Evolutionary conservation across 1,284 basidiomycete genomes (phyloP).

Genomic region (Trichosporon asahii): DNA sequence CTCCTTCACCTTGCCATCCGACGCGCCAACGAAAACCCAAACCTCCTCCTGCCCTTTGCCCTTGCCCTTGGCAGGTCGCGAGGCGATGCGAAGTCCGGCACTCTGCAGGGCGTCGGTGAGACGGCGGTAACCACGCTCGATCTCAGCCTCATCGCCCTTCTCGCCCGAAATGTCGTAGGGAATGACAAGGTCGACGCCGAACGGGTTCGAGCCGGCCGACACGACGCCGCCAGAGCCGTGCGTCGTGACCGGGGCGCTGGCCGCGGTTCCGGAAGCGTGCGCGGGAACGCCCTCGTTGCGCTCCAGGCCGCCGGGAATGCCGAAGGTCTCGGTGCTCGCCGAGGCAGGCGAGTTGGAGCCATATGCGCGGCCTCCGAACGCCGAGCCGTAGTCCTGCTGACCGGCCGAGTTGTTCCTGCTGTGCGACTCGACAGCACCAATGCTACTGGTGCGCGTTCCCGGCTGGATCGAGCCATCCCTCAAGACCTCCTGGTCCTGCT

Average conservation of each 20-base stretch:
- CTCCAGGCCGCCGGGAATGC: conserved; percentile 3
- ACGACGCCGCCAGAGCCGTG: background rate
- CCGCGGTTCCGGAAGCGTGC: too few species aligned
- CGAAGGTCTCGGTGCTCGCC: background rate
- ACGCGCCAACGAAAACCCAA: conserved; percentile 74
- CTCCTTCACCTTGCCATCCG: conserved; percentile 60
- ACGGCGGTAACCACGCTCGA: conserved; percentile 31
- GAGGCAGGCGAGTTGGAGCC: background rate
- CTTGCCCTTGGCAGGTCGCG: conserved; percentile 47
- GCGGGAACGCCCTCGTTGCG: too few species aligned
- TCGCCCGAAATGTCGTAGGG: conserved; percentile 35
- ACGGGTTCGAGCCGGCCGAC: conserved; percentile 32
- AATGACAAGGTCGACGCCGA: conserved; percentile 47
- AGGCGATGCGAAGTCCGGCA: conserved; percentile 41
- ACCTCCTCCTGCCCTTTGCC: conserved; percentile 64
- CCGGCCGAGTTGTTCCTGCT: background rate
- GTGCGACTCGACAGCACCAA: conserved; percentile 3
- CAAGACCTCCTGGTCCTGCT: conserved; percentile 1
- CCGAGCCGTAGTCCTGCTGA: background rate
- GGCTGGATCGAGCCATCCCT: background rate
- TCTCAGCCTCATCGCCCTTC: background rate
- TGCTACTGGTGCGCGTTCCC: conserved; percentile 1
- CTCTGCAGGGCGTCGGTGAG: conserved; percentile 33
- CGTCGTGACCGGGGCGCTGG: too few species aligned
- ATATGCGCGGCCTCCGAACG: background rate